Conservation (phyloP, 2,329 filamentous ascomycete genomes). For the Sclerotinia subarctica region DNA sequence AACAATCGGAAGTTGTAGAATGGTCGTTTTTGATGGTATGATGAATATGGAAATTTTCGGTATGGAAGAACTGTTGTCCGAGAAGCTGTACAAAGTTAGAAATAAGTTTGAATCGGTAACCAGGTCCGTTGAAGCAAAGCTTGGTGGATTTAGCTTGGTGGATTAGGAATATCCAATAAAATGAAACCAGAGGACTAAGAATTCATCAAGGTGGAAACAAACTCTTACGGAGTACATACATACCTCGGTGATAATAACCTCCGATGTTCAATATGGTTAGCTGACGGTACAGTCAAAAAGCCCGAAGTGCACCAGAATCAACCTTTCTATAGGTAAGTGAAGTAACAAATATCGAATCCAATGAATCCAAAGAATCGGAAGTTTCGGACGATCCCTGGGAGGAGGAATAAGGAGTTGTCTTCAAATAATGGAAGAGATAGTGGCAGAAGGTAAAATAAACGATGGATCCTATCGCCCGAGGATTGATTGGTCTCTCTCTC, state of each 20-base stretch:
- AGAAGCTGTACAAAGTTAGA: constrained; percentile 19
- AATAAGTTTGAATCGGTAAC: neutral
- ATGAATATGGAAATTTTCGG: constrained; percentile 21
- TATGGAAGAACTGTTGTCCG: constrained; percentile 23
- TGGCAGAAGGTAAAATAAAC: neutral
- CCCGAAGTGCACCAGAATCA: neutral
- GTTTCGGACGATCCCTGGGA: neutral
- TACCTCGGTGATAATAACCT: constrained; percentile 18
- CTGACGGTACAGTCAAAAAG: neutral
- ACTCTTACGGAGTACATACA: neutral
- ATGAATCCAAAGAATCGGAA: neutral
- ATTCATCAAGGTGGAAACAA: neutral
- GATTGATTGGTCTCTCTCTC: neutral
- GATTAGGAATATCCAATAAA: neutral
- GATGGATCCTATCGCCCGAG: neutral
- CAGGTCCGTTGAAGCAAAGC: neutral
- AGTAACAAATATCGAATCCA: neutral
- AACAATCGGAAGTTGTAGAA: constrained; percentile 7
- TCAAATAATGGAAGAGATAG: neutral
- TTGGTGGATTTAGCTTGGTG: neutral
- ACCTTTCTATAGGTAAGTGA: neutral
- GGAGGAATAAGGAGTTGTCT: neutral
- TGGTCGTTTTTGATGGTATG: neutral
- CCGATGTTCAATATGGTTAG: constrained; percentile 6
- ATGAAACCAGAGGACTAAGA: neutral